These are phyloP conservation scores for Maudiozyma turicensis DNA, from an alignment of 805 yeast species.

Conservation along the genomic window DNA sequence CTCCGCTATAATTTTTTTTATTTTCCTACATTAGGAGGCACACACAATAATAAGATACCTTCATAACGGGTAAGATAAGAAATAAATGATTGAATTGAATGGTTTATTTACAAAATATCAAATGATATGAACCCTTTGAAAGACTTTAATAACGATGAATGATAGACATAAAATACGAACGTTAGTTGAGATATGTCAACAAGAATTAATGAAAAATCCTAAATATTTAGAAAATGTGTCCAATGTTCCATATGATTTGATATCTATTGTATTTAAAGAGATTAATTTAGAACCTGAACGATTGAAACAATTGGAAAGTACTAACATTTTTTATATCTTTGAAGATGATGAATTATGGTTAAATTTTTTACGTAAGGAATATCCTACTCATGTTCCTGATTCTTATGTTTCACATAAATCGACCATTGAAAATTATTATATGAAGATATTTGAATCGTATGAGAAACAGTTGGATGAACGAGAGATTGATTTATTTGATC, in stretches of 20 bases:
- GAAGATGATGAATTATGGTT: constrained; percentile 34
- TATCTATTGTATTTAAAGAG: constrained; percentile 23
- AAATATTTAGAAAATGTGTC: constrained; percentile 21
- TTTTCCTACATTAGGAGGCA: too few relatives aligned
- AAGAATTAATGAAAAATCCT: constrained; percentile 19
- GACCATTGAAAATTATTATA: constrained; percentile 15
- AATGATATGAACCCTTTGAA: neutral
- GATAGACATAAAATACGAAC: constrained; percentile 6
- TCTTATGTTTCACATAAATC: constrained; percentile 22
- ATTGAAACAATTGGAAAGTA: constrained; percentile 24
- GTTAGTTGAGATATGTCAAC: constrained; percentile 16
- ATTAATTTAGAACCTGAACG: constrained; percentile 27
- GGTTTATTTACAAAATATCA: neutral
- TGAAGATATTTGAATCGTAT: neutral
- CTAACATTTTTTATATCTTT: constrained; percentile 26
- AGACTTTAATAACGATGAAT: neutral
- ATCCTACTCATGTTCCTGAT: constrained; percentile 29
- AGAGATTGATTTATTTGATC: constrained; percentile 11
- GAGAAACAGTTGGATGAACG: neutral
- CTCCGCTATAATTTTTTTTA: too few relatives aligned
- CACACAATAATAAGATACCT: too few relatives aligned
- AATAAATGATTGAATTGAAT: too few relatives aligned
- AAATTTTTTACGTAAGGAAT: constrained; percentile 24
- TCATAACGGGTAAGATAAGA: too few relatives aligned
- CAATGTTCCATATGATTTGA: constrained; percentile 27